Evolutionary conservation across 305 asterid species (phyloP).

Genomic region (Fraxinus greggii): DNA sequence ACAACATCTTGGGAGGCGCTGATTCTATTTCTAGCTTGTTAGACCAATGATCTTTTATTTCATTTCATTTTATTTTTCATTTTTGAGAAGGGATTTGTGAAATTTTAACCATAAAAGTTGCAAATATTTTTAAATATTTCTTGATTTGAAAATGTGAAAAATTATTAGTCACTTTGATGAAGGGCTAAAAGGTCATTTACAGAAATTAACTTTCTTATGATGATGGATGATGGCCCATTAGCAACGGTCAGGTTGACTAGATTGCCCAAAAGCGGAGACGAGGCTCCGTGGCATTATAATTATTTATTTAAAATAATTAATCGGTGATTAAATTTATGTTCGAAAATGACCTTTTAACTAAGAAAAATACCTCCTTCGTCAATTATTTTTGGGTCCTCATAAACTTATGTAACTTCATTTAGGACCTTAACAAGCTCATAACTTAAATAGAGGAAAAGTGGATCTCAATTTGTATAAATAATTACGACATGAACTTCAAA

Average conservation of each 20-base stretch:
- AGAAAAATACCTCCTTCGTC: not conserved
- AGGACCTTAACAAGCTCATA: not conserved
- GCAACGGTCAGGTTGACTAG: conserved; percentile 27
- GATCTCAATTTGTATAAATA: not conserved
- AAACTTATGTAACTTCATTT: not conserved
- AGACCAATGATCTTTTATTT: not conserved
- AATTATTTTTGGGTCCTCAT: not conserved
- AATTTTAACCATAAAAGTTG: not conserved
- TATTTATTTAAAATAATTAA: conserved; percentile 8
- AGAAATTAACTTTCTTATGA: not conserved
- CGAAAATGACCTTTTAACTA: conserved; percentile 38
- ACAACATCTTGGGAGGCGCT: not conserved
- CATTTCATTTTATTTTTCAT: not conserved
- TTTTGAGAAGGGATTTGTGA: not conserved
- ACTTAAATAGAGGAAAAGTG: not conserved
- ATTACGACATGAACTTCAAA: not conserved
- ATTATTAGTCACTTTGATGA: not conserved
- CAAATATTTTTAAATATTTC: not conserved
- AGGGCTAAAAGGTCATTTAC: conserved; percentile 28
- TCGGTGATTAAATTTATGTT: conserved; percentile 28
- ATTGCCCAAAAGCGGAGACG: not conserved
- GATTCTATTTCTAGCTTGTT: not conserved
- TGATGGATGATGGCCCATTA: conserved; percentile 11
- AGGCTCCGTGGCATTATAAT: not conserved
- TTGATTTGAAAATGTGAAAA: not conserved